Evolutionary conservation across 2,329 filamentous ascomycete genomes (phyloP).

Genomic region (Sordariomycetes sp.): DNA sequence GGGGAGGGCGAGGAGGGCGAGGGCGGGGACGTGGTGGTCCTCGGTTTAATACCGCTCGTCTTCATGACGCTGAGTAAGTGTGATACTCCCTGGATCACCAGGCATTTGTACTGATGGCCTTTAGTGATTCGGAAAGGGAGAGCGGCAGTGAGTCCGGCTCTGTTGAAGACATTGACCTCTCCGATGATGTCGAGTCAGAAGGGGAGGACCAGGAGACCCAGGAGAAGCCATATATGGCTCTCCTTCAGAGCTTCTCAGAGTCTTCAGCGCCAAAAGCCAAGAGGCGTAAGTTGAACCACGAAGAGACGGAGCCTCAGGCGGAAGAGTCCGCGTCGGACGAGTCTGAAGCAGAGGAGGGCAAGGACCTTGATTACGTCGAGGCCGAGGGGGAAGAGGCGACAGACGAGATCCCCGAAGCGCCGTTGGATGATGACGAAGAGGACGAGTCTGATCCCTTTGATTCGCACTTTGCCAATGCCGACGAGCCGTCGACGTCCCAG

Average conservation of each 20-base stretch:
- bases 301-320: conserved; percentile 10
- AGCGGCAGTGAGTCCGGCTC: conserved; percentile 9
- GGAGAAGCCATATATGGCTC: conserved; percentile 38
- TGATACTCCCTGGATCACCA: background rate
- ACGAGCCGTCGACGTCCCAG: conserved; percentile 44
- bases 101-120: background rate
- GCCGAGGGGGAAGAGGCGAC: conserved; percentile 29
- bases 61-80: conserved; percentile 21
- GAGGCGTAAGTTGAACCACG: conserved; percentile 40
- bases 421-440: conserved; percentile 31
- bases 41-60: conserved; percentile 29
- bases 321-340: conserved; percentile 10
- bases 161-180: conserved; percentile 2
- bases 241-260: conserved; percentile 41
- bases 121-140: conserved; percentile 1
- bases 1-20: conserved; percentile 17
- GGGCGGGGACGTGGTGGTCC: conserved; percentile 15
- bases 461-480: conserved; percentile 58
- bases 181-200: conserved; percentile 17
- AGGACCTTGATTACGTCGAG: conserved; percentile 14
- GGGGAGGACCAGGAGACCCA: conserved; percentile 30
- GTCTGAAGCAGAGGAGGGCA: conserved; percentile 18
- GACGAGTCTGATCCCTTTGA: conserved; percentile 62
- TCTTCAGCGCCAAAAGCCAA: conserved; percentile 33
- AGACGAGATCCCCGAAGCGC: conserved; percentile 17